These are phyloP conservation scores for Diplogelasinospora grovesii DNA, from an alignment of 495 filamentous ascomycete species.

Conservation along the genomic window DNA sequence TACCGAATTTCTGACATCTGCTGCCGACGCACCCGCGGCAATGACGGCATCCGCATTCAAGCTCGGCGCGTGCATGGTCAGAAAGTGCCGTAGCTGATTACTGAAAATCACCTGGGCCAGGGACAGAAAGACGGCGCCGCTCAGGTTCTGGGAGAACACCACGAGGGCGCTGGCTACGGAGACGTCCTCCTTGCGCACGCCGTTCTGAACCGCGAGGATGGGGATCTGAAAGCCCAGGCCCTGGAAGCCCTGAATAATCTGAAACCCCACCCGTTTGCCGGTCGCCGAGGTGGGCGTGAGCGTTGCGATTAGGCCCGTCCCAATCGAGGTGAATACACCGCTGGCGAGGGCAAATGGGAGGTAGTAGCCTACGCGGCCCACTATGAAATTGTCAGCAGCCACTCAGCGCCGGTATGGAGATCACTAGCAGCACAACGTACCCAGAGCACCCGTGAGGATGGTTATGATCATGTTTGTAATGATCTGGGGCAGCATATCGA, in stretches of 20 bases:
- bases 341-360: constrained; percentile 41
- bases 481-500: constrained; percentile 58
- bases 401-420: too few species aligned
- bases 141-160: constrained; percentile 52
- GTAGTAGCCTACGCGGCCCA: constrained; percentile 9
- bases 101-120: constrained; percentile 54
- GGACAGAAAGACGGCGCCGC: constrained; percentile 53
- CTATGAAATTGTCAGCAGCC: too few species aligned
- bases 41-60: too few species aligned
- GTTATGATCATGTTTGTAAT: constrained; percentile 47
- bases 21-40: too few species aligned
- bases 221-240: constrained; percentile 56
- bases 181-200: constrained; percentile 45
- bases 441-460: constrained; percentile 48
- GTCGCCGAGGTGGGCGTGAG: constrained; percentile 39
- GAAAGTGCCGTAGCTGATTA: constrained; percentile 35
- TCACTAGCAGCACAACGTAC: too few species aligned
- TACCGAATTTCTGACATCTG: too few species aligned
- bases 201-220: constrained; percentile 43
- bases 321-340: constrained; percentile 47
- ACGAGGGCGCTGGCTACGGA: constrained; percentile 52
- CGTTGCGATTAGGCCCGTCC: constrained; percentile 52
- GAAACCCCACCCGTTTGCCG: constrained; percentile 57
- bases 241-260: constrained; percentile 27
- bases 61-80: too few species aligned